Evolutionary conservation across 352 stramenopile genomes (phyloP).

Genomic region (Globisporangium sylvaticum): DNA sequence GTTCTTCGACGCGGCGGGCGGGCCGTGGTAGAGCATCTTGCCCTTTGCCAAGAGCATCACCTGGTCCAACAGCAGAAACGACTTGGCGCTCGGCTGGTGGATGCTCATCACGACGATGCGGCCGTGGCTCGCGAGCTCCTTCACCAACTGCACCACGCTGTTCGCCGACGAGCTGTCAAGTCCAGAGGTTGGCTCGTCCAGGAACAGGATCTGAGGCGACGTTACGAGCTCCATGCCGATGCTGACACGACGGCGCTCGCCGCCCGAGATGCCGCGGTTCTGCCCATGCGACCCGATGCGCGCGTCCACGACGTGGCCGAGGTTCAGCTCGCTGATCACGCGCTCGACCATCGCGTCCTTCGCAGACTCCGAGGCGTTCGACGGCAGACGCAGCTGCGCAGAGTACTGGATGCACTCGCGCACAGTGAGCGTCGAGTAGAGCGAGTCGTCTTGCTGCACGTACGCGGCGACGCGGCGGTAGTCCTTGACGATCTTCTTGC

Average conservation of each 20-base stretch:
- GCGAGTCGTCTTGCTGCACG: constrained; percentile 84
- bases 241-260: constrained; percentile 89
- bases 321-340: constrained; percentile 68
- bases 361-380: constrained; percentile 36
- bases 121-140: constrained; percentile 74
- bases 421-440: constrained; percentile 80
- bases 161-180: constrained; percentile 90
- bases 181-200: constrained; percentile 92
- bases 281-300: constrained; percentile 46
- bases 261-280: constrained; percentile 89
- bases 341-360: constrained; percentile 70
- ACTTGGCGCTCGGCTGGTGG: constrained; percentile 88
- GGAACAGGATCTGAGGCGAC: constrained; percentile 79
- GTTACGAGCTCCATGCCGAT: constrained; percentile 94
- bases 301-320: constrained; percentile 57
- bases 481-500: constrained; percentile 40
- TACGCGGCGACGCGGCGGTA: constrained; percentile 82
- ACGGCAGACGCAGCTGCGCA: constrained; percentile 64
- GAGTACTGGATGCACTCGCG: constrained; percentile 84
- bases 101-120: constrained; percentile 85
- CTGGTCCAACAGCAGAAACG: constrained; percentile 88
- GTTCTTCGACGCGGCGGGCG: constrained; percentile 38
- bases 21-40: constrained; percentile 59
- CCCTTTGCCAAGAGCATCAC: constrained; percentile 89
- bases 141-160: constrained; percentile 87